Evolutionary conservation across 345 rosid species (phyloP), one percentile per base, ranked within the genome.

Genomic region (Viola odorata): DNA sequence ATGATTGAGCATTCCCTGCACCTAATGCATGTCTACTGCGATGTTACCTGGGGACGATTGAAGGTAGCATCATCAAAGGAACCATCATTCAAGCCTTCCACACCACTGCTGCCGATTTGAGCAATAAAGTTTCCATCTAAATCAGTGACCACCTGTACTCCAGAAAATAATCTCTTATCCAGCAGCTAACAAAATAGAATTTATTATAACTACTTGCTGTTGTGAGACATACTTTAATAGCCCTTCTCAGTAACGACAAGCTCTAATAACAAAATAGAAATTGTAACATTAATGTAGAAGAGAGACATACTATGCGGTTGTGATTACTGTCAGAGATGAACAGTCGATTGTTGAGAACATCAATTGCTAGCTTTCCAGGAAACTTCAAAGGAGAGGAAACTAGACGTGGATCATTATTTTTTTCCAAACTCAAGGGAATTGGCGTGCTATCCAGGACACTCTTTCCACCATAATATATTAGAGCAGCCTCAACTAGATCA

Each of bases 281-380:
- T n/a, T n/a, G n/a, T n/a, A n/a, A n/a, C n/a, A n/a, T 23, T 23
- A 23, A 23, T 23, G 1, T 23, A 23, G 59, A 56, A 70, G 48
- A 61, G 75, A 62, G 77, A 49, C 74, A 14, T 85, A 89, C 98
- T 53, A 89, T 85, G 68, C 96, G 91, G 78, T 92, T 89, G 67
- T 92, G 98, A 78, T 92, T 89, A 74, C 98, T 87, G 73, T 92
- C 98, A 50, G 96, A 89, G 73, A 92, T 87, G 79, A 92, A 92
- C 40, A 91, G 84, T 47, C 98, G 79, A 57, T 84, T 87, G 81
- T 89, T 91, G 73, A 89, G 85, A 45, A 76, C 64, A 79, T 92
- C 98, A 66, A 89, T 68, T 0, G 94, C 94, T 80, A 92, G 72
- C 81, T 92, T 92, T 58, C 98, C 94, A 3, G 96, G 98, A 78